Conservation (phyloP, 1,139 yeast genomes). For the Lodderomyces elongisporus region DNA sequence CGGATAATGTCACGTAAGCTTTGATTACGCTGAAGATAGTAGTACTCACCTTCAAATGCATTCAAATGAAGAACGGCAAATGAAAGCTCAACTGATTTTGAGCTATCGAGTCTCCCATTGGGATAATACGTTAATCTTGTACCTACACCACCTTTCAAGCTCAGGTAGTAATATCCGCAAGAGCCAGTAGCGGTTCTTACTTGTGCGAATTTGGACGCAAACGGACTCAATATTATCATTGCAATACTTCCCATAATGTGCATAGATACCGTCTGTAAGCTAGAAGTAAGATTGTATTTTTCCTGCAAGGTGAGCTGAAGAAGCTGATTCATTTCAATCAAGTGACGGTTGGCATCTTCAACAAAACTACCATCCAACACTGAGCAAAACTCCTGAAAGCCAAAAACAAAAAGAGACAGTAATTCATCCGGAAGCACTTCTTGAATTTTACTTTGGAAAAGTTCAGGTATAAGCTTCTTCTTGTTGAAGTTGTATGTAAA, state of each 20-base stretch:
- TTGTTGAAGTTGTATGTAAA: constrained; percentile 41
- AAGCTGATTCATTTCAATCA: constrained; percentile 37
- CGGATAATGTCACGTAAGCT: constrained; percentile 49
- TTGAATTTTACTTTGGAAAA: constrained; percentile 20
- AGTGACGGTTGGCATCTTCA: constrained; percentile 29
- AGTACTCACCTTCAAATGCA: constrained; percentile 65
- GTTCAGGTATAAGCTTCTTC: constrained; percentile 19
- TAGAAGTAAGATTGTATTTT: constrained; percentile 21
- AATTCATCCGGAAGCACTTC: constrained; percentile 28
- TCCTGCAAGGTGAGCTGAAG: constrained; percentile 36
- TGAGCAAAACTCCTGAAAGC: constrained; percentile 70
- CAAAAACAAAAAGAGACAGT: constrained; percentile 55
- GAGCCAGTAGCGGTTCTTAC: constrained; percentile 32
- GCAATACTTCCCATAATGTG: constrained; percentile 65
- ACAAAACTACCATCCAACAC: constrained; percentile 58
- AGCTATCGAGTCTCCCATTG: constrained; percentile 12
- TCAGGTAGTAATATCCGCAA: constrained; percentile 57
- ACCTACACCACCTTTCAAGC: constrained; percentile 73
- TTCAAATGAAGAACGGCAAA: constrained; percentile 68
- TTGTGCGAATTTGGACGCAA: constrained; percentile 27
- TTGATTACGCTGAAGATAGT: constrained; percentile 45
- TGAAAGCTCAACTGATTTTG: constrained; percentile 38
- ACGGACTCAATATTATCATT: constrained; percentile 49
- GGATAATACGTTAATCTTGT: constrained; percentile 41
- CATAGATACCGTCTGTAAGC: constrained; percentile 43